phyloP scores from a whole-genome alignment of 73 alveolate species.

The Paramecium sexaurelia region DNA sequence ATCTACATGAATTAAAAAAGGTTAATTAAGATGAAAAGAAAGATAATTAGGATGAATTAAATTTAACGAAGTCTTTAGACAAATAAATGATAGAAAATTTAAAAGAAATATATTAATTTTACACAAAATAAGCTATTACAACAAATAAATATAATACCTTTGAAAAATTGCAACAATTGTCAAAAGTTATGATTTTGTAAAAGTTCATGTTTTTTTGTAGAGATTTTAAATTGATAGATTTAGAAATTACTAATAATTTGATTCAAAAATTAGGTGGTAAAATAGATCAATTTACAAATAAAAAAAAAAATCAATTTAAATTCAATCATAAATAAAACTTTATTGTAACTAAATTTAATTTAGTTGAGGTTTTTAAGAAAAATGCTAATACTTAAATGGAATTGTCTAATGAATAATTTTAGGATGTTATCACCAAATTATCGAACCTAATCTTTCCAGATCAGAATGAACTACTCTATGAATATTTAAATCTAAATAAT shows the following conservation, averaged over 20 bases:
- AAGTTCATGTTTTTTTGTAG: slow-evolving; percentile 8
- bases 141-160: not conserved
- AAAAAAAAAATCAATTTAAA: not conserved
- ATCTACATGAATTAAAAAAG: not conserved
- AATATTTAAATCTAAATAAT: slow-evolving; percentile 1
- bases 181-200: not conserved
- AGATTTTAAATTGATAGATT: not conserved
- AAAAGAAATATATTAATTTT: slow-evolving; percentile 18
- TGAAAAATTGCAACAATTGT: not conserved
- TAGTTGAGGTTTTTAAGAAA: slow-evolving; percentile 21
- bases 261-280: slow-evolving; percentile 24
- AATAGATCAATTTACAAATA: not conserved
- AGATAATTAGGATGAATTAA: not conserved
- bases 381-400: not conserved
- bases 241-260: not conserved
- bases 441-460: not conserved
- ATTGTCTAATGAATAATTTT: not conserved
- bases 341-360: not conserved
- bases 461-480: not conserved
- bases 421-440: not conserved
- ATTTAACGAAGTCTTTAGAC: not conserved
- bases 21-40: not conserved
- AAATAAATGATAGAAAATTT: not conserved
- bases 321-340: not conserved
- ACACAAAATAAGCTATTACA: not conserved